phyloP scores from a whole-genome alignment of 768 basidiomycete species.

The Phallus indusiatus region DNA sequence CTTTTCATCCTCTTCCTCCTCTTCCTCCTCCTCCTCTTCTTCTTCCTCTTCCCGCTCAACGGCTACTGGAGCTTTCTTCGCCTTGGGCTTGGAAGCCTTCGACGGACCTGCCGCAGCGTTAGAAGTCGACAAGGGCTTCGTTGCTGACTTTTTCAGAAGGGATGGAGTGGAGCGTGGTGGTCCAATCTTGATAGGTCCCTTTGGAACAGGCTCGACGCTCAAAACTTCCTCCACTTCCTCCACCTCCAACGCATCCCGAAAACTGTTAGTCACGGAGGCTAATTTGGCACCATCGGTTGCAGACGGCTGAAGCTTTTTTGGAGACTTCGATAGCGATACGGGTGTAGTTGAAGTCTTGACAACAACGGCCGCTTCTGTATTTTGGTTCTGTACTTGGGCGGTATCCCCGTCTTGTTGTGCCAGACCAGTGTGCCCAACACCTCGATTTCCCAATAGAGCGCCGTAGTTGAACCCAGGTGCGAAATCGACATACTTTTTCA shows the following conservation, averaged over 20 bases:
- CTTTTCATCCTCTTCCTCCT: conserved; percentile 17
- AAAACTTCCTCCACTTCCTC: conserved; percentile 9
- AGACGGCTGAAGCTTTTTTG: conserved; percentile 2
- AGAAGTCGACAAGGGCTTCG: background rate
- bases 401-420: conserved; percentile 10
- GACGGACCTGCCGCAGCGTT: background rate
- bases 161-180: background rate
- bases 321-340: background rate
- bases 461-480: conserved; percentile 61
- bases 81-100: background rate
- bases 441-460: conserved; percentile 27
- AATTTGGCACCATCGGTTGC: background rate
- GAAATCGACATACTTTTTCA: conserved; percentile 61
- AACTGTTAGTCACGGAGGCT: background rate
- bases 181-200: background rate
- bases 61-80: background rate
- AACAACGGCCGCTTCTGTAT: conserved; percentile 7
- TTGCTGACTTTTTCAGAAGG: too few relatives aligned
- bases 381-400: background rate
- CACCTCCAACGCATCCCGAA: conserved; percentile 10
- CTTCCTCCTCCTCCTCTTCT: conserved; percentile 16
- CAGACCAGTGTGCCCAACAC: conserved; percentile 16
- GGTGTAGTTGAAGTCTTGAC: background rate
- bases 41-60: conserved; percentile 12
- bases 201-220: background rate